Evolutionary conservation across 2,329 filamentous ascomycete genomes (phyloP).

Genomic region (Talaromyces albobiverticillius): DNA sequence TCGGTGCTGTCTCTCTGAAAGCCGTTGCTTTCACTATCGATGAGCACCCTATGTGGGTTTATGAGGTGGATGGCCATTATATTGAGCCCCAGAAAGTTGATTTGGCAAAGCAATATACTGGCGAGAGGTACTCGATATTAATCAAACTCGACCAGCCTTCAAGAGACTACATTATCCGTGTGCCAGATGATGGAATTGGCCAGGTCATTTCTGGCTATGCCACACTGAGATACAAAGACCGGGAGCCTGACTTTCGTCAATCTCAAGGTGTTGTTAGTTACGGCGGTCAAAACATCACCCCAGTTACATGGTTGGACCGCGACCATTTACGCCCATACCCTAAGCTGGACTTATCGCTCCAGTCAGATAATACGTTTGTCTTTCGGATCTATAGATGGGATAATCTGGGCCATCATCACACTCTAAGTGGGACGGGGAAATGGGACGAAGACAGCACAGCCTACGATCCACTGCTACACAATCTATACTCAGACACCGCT

Average conservation of each 20-base stretch:
- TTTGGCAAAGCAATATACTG: conserved; percentile 25
- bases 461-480: conserved; percentile 3
- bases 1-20: conserved; percentile 51
- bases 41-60: conserved; percentile 37
- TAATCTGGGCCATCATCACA: background rate
- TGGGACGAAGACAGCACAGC: conserved; percentile 1
- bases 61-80: conserved; percentile 38
- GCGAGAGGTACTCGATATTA: conserved; percentile 35
- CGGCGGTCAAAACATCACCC: conserved; percentile 43
- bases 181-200: conserved; percentile 46
- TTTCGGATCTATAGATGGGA: conserved; percentile 18
- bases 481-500: conserved; percentile 23
- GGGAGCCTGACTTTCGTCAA: conserved; percentile 7
- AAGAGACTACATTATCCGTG: conserved; percentile 45
- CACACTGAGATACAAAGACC: conserved; percentile 41
- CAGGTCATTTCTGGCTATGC: conserved; percentile 55
- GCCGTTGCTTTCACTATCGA: conserved; percentile 46
- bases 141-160: conserved; percentile 36
- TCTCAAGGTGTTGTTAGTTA: conserved; percentile 49
- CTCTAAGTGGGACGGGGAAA: background rate
- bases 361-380: conserved; percentile 46
- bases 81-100: conserved; percentile 34
- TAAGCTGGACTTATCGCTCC: conserved; percentile 36
- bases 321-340: conserved; percentile 47
- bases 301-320: conserved; percentile 45